Evolutionary conservation across 169 alveolate species (phyloP).

Genomic region (Cryptosporidium xiaoi): DNA sequence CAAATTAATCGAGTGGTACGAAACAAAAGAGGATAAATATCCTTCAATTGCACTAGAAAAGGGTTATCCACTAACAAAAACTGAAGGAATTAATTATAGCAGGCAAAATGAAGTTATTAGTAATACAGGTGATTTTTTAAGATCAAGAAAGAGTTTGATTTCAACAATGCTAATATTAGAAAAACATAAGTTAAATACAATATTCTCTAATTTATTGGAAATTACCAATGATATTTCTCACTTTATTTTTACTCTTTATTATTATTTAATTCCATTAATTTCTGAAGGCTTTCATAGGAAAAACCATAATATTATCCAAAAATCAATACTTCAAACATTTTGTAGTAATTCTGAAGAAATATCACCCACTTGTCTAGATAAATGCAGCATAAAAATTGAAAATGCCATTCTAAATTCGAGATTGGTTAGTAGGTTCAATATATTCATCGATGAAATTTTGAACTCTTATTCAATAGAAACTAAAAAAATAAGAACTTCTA

Average conservation of each 20-base stretch:
- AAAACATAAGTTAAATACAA: constrained; percentile 4
- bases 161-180: constrained; percentile 23
- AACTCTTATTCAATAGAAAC: constrained; percentile 9
- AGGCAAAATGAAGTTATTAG: background rate
- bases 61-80: constrained; percentile 28
- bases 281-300: constrained; percentile 45
- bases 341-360: constrained; percentile 15
- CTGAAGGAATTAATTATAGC: background rate
- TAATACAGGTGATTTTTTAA: constrained; percentile 1
- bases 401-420: background rate
- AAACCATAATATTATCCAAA: constrained; percentile 10
- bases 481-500: constrained; percentile 17
- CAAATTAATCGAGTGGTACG: constrained; percentile 59
- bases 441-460: constrained; percentile 30
- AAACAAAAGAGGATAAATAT: background rate
- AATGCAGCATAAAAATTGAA: background rate
- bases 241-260: constrained; percentile 19
- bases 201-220: constrained; percentile 17
- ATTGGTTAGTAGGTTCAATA: constrained; percentile 10
- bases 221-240: constrained; percentile 38
- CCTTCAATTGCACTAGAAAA: background rate
- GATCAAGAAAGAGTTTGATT: constrained; percentile 32
- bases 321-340: constrained; percentile 27
- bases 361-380: background rate
- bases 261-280: constrained; percentile 56